These are phyloP conservation scores for Cordia subcordata DNA, from an alignment of 257 asterid genomes.

Conservation along the genomic window DNA sequence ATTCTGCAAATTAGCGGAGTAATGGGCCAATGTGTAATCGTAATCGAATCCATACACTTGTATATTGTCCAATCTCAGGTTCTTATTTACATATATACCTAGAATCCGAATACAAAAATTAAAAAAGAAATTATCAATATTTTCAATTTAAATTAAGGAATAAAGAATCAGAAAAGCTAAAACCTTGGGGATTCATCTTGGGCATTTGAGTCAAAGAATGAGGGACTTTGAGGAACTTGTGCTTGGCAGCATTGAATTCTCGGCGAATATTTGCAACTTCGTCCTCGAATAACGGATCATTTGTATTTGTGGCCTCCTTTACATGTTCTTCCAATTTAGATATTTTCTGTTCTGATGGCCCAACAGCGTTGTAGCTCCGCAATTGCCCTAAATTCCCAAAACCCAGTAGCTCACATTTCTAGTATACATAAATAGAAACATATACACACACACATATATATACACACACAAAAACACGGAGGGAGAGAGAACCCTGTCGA, in stretches of 20 bases:
- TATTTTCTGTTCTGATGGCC: slow-evolving; percentile 29
- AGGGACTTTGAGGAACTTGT: slow-evolving; percentile 62
- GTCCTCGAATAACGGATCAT: slow-evolving; percentile 29
- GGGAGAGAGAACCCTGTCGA: slow-evolving; percentile 36
- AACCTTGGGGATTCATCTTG: slow-evolving; percentile 83
- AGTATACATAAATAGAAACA: not conserved
- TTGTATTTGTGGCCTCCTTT: slow-evolving; percentile 15
- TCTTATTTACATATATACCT: slow-evolving; percentile 89
- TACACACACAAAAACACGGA: not conserved
- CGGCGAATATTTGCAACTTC: slow-evolving; percentile 54
- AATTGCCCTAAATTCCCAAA: slow-evolving; percentile 34
- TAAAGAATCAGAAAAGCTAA: not conserved
- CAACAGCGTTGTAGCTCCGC: slow-evolving; percentile 34
- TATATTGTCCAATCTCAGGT: slow-evolving; percentile 80
- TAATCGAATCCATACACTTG: slow-evolving; percentile 94
- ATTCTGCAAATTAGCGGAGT: slow-evolving; percentile 76
- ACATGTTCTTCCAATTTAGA: slow-evolving; percentile 39
- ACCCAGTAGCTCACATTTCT: not conserved
- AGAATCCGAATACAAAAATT: slow-evolving; percentile 26
- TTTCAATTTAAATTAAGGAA: not conserved
- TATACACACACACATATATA: not conserved
- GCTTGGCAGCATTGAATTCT: slow-evolving; percentile 61
- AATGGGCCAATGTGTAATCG: slow-evolving; percentile 97
- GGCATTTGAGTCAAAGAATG: slow-evolving; percentile 69
- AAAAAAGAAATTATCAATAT: not conserved